Evolutionary conservation across 805 yeast genomes (phyloP).

Genomic region (Barnettozyma salicaria): DNA sequence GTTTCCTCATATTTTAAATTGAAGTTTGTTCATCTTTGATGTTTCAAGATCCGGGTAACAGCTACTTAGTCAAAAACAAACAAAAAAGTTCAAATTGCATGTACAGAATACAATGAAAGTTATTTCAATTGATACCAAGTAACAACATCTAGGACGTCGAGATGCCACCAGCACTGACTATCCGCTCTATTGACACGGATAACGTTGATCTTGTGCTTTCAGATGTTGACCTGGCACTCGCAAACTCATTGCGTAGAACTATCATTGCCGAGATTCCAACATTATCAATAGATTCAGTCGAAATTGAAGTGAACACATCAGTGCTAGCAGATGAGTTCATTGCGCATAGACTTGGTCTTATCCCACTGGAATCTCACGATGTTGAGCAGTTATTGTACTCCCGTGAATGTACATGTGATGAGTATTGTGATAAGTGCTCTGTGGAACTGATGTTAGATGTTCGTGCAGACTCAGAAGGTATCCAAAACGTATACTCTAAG

Average conservation of each 20-base stretch:
- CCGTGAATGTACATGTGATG: constrained; percentile 96
- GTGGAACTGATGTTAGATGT: constrained; percentile 84
- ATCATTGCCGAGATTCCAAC: constrained; percentile 98
- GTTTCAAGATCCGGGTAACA: too few species aligned
- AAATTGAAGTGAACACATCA: constrained; percentile 85
- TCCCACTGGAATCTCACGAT: constrained; percentile 81
- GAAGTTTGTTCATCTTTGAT: too few species aligned
- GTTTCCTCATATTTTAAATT: too few species aligned
- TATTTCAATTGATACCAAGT: too few species aligned
- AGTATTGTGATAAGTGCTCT: constrained; percentile 92
- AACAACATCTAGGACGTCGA: too few species aligned
- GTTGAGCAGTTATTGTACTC: constrained; percentile 82
- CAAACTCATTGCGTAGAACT: constrained; percentile 85
- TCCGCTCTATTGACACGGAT: constrained; percentile 79
- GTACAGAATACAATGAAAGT: too few species aligned
- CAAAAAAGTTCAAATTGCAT: too few species aligned
- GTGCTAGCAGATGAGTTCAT: constrained; percentile 96
- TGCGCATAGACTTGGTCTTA: constrained; percentile 87
- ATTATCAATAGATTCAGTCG: constrained; percentile 92
- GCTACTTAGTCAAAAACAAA: too few species aligned
- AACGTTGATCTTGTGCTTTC: constrained; percentile 85
- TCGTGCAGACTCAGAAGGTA: constrained; percentile 79
- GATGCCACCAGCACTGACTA: constrained; percentile 26
- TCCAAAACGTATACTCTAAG: constrained; percentile 84
- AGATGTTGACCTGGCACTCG: constrained; percentile 83